Evolutionary conservation across 352 stramenopile genomes (phyloP).

Genomic region (Globisporangium okanoganense): DNA sequence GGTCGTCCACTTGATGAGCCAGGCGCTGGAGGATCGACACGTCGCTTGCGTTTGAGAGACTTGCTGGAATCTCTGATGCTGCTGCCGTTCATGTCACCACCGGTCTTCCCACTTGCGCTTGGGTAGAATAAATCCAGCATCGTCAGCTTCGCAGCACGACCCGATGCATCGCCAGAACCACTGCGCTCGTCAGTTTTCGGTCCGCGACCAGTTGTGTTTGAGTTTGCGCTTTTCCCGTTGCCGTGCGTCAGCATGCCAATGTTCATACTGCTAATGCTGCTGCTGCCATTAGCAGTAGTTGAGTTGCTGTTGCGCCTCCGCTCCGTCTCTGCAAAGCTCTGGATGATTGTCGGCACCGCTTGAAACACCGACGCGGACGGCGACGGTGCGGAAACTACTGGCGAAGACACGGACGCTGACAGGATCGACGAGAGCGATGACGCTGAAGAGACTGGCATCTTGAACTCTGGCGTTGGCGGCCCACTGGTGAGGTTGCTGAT

Average conservation of each 20-base stretch:
- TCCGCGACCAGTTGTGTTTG: conserved; percentile 4
- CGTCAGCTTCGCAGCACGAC: conserved; percentile 21
- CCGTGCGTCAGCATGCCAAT: conserved; percentile 2
- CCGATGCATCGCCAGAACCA: not conserved
- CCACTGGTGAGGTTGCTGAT: conserved; percentile 17
- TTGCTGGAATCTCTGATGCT: conserved; percentile 11
- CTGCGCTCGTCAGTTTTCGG: conserved; percentile 20
- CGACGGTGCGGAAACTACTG: conserved; percentile 9
- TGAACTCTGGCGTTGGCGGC: conserved; percentile 8
- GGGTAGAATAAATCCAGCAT: conserved; percentile 70
- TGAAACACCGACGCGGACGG: conserved; percentile 44
- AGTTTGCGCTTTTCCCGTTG: not conserved
- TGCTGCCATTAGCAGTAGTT: not conserved
- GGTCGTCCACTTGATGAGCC: not conserved
- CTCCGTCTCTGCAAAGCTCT: conserved; percentile 60
- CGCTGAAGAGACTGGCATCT: conserved; percentile 11
- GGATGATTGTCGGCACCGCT: conserved; percentile 45
- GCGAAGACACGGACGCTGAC: conserved; percentile 9
- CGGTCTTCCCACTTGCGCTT: not conserved
- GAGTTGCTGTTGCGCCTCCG: conserved; percentile 16
- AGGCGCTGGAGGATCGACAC: conserved; percentile 9
- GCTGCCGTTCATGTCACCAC: not conserved
- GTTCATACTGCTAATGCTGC: conserved; percentile 1
- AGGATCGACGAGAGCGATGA: conserved; percentile 17
- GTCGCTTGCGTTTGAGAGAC: conserved; percentile 48